phyloP scores from a whole-genome alignment of 2,329 filamentous ascomycete genomes.

The Penicillium sp. region DNA sequence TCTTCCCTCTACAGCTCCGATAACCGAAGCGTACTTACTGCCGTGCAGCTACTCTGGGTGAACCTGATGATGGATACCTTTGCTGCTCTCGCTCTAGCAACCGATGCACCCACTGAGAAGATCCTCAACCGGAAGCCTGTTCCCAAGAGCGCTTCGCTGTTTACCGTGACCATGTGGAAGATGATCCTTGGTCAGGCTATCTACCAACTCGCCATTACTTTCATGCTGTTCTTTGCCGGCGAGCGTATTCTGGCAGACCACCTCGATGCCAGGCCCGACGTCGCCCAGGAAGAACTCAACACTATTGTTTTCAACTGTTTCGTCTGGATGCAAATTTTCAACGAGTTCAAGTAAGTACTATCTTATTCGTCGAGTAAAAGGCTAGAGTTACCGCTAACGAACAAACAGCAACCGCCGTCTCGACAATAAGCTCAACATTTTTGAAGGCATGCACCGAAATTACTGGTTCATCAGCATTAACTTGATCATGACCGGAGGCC shows the following conservation, averaged over 20 bases:
- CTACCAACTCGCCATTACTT: constrained; percentile 80
- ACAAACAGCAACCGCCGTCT: constrained; percentile 73
- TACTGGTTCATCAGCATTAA: constrained; percentile 90
- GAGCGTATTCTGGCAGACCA: constrained; percentile 57
- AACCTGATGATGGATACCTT: constrained; percentile 98
- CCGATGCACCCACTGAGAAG: constrained; percentile 82
- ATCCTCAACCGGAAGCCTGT: constrained; percentile 82
- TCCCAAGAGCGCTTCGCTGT: constrained; percentile 73
- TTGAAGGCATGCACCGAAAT: constrained; percentile 84
- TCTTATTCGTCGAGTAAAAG: too few relatives aligned
- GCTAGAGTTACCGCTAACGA: too few relatives aligned
- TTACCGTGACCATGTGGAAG: constrained; percentile 97
- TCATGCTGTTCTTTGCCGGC: constrained; percentile 81
- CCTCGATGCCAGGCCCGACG: constrained; percentile 53
- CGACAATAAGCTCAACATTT: constrained; percentile 94
- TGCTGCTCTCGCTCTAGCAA: constrained; percentile 84
- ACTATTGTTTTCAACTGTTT: constrained; percentile 97
- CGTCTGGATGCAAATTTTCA: constrained; percentile 99
- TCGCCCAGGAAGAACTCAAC: constrained; percentile 60
- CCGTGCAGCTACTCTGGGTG: constrained; percentile 93
- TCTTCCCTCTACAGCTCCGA: constrained; percentile 74
- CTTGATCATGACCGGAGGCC: constrained; percentile 82
- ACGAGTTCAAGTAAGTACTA: constrained; percentile 73
- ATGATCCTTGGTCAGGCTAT: constrained; percentile 95
- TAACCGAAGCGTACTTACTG: constrained; percentile 78